Conservation (phyloP, 345 rosid genomes). For the Aquilaria malaccensis region DNA sequence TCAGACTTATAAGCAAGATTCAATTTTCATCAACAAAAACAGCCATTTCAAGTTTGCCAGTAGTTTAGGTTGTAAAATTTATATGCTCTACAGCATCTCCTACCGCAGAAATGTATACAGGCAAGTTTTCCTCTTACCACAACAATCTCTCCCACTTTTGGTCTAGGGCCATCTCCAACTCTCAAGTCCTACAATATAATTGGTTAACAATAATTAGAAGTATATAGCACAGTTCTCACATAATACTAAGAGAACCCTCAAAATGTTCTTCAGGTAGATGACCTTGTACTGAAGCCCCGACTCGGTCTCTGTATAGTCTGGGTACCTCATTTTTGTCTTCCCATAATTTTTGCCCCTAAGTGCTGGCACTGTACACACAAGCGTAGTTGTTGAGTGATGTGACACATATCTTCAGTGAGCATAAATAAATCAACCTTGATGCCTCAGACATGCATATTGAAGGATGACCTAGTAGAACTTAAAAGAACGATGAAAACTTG, state of each 20-base stretch:
- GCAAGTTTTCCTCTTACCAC: constrained; percentile 46
- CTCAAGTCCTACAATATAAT: constrained; percentile 69
- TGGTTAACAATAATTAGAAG: not conserved
- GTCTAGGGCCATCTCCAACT: constrained; percentile 65
- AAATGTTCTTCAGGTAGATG: constrained; percentile 10
- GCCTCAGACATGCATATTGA: too few species aligned
- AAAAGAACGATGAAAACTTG: too few species aligned
- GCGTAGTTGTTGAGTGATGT: not conserved
- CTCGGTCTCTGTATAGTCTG: constrained; percentile 73
- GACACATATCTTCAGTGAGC: not conserved
- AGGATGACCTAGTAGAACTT: too few species aligned
- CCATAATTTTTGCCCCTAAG: constrained; percentile 93
- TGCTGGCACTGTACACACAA: constrained; percentile 71
- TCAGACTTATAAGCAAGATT: not conserved
- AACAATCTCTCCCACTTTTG: constrained; percentile 73
- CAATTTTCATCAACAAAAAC: not conserved
- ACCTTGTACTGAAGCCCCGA: constrained; percentile 99
- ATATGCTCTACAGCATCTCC: not conserved
- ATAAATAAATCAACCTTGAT: not conserved
- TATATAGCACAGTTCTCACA: too few species aligned
- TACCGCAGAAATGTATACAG: constrained; percentile 1
- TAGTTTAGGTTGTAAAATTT: not conserved
- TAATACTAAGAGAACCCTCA: constrained; percentile 14
- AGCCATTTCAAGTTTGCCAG: not conserved
- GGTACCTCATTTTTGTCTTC: constrained; percentile 79